These are phyloP conservation scores for Hyphopichia buzzinii DNA, from an alignment of 1,139 yeast species.

Conservation along the genomic window DNA sequence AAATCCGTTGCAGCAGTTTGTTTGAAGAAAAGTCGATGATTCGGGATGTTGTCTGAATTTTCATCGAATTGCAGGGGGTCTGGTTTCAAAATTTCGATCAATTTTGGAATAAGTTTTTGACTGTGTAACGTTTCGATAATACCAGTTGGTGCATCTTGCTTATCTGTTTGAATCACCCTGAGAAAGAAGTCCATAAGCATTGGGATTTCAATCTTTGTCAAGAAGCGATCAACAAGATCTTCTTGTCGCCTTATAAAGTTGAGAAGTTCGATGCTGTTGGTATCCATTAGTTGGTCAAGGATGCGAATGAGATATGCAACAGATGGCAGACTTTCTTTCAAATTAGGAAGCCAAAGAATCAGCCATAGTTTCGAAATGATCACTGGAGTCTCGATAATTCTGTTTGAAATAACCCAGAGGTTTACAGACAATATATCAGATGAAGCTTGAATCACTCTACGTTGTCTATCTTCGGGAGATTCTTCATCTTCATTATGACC, in stretches of 20 bases:
- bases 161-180: slow-evolving; percentile 63
- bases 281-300: slow-evolving; percentile 46
- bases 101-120: slow-evolving; percentile 51
- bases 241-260: slow-evolving; percentile 53
- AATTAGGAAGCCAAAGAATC: slow-evolving; percentile 35
- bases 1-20: slow-evolving; percentile 97
- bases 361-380: slow-evolving; percentile 45
- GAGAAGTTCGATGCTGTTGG: slow-evolving; percentile 47
- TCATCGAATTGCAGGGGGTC: slow-evolving; percentile 33
- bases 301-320: slow-evolving; percentile 43
- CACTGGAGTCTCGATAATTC: slow-evolving; percentile 44
- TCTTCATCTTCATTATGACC: slow-evolving; percentile 24
- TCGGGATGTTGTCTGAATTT: slow-evolving; percentile 22
- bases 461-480: slow-evolving; percentile 32
- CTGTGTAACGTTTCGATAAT: slow-evolving; percentile 51
- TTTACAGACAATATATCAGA: slow-evolving; percentile 45
- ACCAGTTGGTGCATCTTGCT: slow-evolving; percentile 63
- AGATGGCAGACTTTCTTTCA: slow-evolving; percentile 39
- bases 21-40: slow-evolving; percentile 49
- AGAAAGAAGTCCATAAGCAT: slow-evolving; percentile 56
- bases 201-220: slow-evolving; percentile 56
- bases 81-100: slow-evolving; percentile 51
- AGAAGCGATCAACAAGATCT: slow-evolving; percentile 52
- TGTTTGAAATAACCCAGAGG: slow-evolving; percentile 44
- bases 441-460: slow-evolving; percentile 41